A percentile compares a stretch with the other conserved stretches of the same genome.
phyloP scores from a whole-genome alignment of 495 filamentous ascomycete genomes.

The Penicillium soppii region DNA sequence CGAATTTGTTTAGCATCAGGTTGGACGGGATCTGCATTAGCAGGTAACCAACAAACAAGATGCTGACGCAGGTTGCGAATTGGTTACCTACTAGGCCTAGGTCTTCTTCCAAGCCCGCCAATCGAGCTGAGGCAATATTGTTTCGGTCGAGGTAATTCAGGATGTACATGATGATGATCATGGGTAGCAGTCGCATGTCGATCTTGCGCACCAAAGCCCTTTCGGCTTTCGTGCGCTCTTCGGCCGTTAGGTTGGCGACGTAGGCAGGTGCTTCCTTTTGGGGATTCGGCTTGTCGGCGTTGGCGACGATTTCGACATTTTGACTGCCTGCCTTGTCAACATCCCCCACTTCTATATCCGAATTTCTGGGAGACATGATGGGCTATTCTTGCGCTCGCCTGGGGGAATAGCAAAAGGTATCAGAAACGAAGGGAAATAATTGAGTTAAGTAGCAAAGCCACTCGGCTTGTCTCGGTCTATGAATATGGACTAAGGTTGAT shows the following conservation, averaged over 20 bases:
- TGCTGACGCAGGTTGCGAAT: slow-evolving; percentile 60
- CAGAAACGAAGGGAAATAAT: background rate
- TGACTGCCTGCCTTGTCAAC: slow-evolving; percentile 65
- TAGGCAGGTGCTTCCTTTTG: slow-evolving; percentile 48
- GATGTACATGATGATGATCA: slow-evolving; percentile 72
- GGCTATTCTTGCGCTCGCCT: background rate
- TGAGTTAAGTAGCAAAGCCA: background rate
- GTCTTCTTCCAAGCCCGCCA: slow-evolving; percentile 54
- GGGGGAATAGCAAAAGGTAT: background rate
- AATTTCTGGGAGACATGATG: slow-evolving; percentile 26
- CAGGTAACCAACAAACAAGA: slow-evolving; percentile 71
- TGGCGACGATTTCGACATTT: slow-evolving; percentile 46
- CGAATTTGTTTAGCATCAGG: slow-evolving; percentile 48
- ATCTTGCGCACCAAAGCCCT: slow-evolving; percentile 60
- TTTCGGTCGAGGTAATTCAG: slow-evolving; percentile 79
- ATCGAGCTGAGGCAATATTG: slow-evolving; percentile 51
- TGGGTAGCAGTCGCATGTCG: slow-evolving; percentile 59
- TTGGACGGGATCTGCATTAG: slow-evolving; percentile 49
- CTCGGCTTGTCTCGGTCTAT: background rate
- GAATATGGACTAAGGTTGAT: background rate
- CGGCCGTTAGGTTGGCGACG: slow-evolving; percentile 47
- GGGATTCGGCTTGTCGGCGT: slow-evolving; percentile 30
- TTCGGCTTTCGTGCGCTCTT: slow-evolving; percentile 50
- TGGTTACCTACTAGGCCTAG: slow-evolving; percentile 46
- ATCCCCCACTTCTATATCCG: slow-evolving; percentile 20